These are phyloP conservation scores for Diplotaxis tenuifolia DNA, from an alignment of 345 rosid genomes.

Conservation along the genomic window DNA sequence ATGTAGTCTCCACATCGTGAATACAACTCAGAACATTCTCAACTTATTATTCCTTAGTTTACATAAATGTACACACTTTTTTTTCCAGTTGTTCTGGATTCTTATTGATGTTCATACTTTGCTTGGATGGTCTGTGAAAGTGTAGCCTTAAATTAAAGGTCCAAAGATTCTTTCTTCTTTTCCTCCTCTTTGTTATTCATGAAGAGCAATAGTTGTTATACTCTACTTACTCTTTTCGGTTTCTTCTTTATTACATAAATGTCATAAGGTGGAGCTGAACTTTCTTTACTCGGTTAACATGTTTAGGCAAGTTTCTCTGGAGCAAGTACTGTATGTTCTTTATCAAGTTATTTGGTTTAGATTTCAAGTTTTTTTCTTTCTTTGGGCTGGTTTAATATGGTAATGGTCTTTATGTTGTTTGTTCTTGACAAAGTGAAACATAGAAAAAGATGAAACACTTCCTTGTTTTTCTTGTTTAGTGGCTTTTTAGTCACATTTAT, in stretches of 20 bases:
- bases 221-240: constrained; percentile 20
- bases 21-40: too few relatives aligned
- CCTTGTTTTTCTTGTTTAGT: not conserved
- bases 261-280: constrained; percentile 18
- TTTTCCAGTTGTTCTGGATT: not conserved
- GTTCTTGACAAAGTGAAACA: not conserved
- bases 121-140: constrained; percentile 41
- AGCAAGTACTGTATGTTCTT: not conserved
- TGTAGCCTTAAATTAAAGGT: too few relatives aligned
- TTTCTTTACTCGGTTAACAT: constrained; percentile 25
- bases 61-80: constrained; percentile 1
- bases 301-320: constrained; percentile 19
- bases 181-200: too few relatives aligned
- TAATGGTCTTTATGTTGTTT: constrained; percentile 10
- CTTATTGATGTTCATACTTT: constrained; percentile 39
- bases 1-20: too few relatives aligned
- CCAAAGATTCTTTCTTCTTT: constrained; percentile 30
- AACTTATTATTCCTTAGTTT: too few relatives aligned
- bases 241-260: constrained; percentile 12
- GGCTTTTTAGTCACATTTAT: not conserved
- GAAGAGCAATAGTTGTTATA: constrained; percentile 36
- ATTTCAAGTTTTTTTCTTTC: constrained; percentile 8
- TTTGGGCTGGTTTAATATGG: not conserved
- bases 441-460: constrained; percentile 1
- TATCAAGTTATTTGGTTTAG: not conserved